Evolutionary conservation across 331 rosid genomes (phyloP).

Genomic region (Quercus lobata): DNA sequence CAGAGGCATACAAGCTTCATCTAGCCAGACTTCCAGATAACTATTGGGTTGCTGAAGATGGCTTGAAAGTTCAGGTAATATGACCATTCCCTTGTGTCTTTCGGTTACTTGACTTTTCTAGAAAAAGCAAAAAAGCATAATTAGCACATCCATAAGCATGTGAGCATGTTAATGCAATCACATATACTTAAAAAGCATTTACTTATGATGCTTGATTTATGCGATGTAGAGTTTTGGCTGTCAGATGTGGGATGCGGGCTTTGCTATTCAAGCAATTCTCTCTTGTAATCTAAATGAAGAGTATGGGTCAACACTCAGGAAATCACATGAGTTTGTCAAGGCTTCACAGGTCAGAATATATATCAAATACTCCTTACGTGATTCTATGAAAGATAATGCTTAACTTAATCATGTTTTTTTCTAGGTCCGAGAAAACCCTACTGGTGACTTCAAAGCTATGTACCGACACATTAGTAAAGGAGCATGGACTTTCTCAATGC

Average conservation of each 20-base stretch:
- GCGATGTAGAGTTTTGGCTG: slow-evolving; percentile 37
- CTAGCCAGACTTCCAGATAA: slow-evolving; percentile 37
- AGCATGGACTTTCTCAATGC: slow-evolving; percentile 54
- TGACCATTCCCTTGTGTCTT: no score
- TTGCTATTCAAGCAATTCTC: slow-evolving; percentile 58
- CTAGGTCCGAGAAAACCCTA: slow-evolving; percentile 49
- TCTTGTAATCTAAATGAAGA: slow-evolving; percentile 45
- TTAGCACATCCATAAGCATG: background rate
- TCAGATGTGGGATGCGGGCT: slow-evolving; percentile 58
- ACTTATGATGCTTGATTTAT: background rate
- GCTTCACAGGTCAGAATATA: slow-evolving; percentile 46
- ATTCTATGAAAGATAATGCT: background rate
- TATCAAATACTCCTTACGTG: background rate
- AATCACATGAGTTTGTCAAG: slow-evolving; percentile 57
- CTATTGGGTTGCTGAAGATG: slow-evolving; percentile 42
- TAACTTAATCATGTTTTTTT: background rate
- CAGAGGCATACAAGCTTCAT: slow-evolving; percentile 53
- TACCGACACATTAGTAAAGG: slow-evolving; percentile 60
- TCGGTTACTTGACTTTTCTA: no score
- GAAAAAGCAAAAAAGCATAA: background rate
- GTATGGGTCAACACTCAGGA: slow-evolving; percentile 45
- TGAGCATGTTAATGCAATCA: background rate
- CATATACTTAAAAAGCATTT: background rate
- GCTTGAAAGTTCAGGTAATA: slow-evolving; percentile 34
- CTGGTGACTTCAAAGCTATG: slow-evolving; percentile 47